Conservation (phyloP, 176 grass and related monocot species). For the Triticum monococcum region DNA sequence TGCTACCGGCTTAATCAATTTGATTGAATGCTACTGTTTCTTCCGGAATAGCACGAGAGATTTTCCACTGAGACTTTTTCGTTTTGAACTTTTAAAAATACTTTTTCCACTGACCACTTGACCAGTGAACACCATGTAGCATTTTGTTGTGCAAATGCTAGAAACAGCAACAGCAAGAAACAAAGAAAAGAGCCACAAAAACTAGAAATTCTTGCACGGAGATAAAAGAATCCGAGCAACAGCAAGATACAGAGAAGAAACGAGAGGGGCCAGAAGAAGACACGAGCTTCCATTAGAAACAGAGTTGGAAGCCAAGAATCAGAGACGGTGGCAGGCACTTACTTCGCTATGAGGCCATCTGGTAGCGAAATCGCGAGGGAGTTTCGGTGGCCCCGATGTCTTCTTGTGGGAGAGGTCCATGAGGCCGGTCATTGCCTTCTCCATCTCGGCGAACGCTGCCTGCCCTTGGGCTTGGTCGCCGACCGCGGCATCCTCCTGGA, state of each 20-base stretch:
- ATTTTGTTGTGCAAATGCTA: background rate
- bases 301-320: slow-evolving; percentile 24
- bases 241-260: slow-evolving; percentile 2
- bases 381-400: slow-evolving; percentile 11
- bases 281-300: slow-evolving; percentile 20
- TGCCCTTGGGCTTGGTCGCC: slow-evolving; percentile 10
- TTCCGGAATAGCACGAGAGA: background rate
- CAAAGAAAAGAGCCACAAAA: slow-evolving; percentile 13
- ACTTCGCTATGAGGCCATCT: slow-evolving; percentile 24
- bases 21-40: background rate
- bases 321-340: slow-evolving; percentile 28
- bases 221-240: background rate
- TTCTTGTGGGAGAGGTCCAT: slow-evolving; percentile 23
- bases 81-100: background rate
- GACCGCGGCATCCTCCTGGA: background rate
- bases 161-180: background rate
- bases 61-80: background rate
- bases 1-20: too few relatives aligned
- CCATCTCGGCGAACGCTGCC: slow-evolving; percentile 26
- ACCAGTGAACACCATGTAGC: background rate
- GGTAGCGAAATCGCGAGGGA: slow-evolving; percentile 29
- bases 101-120: background rate
- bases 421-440: slow-evolving; percentile 39
- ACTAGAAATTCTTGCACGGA: background rate
- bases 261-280: background rate